Evolutionary conservation across 192 early-diverging fungal genomes (phyloP).

Genomic region (Entrophospora sp.): DNA sequence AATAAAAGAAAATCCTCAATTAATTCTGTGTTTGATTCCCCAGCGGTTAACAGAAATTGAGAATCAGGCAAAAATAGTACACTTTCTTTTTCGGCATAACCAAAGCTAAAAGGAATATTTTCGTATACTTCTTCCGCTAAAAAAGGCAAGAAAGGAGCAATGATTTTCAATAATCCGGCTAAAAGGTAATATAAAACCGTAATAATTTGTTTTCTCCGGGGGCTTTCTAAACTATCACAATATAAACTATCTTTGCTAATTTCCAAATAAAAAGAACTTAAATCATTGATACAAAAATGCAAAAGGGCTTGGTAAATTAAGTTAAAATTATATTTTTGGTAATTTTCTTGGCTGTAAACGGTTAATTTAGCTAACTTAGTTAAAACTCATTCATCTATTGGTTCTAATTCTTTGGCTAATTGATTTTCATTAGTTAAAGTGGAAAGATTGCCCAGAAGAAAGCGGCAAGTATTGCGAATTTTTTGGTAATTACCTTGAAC

Average conservation of each 20-base stretch:
- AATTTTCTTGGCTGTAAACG: not conserved
- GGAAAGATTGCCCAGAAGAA: slow-evolving; percentile 26
- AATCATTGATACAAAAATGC: slow-evolving; percentile 7
- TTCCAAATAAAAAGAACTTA: slow-evolving; percentile 12
- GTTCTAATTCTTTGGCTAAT: not conserved
- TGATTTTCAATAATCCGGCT: slow-evolving; percentile 15
- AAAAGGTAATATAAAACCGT: not conserved
- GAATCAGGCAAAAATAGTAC: too few species aligned
- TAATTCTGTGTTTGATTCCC: too few species aligned
- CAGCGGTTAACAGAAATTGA: too few species aligned
- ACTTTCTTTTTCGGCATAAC: too few species aligned
- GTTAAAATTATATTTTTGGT: not conserved
- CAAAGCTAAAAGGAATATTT: too few species aligned
- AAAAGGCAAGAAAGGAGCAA: slow-evolving; percentile 26
- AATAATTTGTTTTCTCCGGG: not conserved
- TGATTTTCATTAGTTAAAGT: not conserved
- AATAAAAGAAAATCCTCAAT: too few species aligned
- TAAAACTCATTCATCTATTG: not conserved
- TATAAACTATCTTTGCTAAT: slow-evolving; percentile 9
- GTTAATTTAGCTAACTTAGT: not conserved
- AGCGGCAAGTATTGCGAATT: slow-evolving; percentile 27
- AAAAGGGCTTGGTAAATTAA: not conserved
- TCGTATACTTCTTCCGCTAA: too few species aligned
- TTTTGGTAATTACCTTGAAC: slow-evolving; percentile 26
- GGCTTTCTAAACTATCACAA: not conserved